Evolutionary conservation across 176 grass and related monocot genomes (phyloP).

Genomic region (Miscanthus lutarioriparius): DNA sequence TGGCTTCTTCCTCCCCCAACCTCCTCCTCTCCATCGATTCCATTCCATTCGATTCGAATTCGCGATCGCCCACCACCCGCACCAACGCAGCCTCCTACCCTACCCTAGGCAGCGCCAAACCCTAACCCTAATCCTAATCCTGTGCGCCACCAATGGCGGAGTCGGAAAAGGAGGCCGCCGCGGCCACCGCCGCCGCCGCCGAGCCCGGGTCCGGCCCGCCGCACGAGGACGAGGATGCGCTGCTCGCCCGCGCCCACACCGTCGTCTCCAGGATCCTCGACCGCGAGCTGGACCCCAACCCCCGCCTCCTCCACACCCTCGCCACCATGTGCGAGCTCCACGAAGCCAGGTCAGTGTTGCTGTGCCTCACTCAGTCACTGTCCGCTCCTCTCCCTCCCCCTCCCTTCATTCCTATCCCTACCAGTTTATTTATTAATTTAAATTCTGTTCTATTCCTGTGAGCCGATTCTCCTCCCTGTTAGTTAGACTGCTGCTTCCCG

Average conservation of each 20-base stretch:
- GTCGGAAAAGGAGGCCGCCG: not conserved
- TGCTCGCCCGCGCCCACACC: constrained; percentile 59
- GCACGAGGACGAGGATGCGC: constrained; percentile 49
- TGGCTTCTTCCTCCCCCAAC: not conserved
- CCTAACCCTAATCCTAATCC: constrained; percentile 36
- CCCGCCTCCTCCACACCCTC: constrained; percentile 82
- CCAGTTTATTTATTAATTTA: not conserved
- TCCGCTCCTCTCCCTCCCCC: no score
- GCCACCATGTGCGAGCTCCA: constrained; percentile 83
- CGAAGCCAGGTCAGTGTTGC: constrained; percentile 52
- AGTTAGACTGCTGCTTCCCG: no score
- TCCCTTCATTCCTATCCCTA: not conserved
- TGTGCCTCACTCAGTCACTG: no score
- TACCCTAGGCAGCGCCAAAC: not conserved
- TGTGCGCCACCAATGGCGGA: constrained; percentile 8
- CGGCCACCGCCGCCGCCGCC: not conserved
- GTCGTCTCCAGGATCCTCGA: constrained; percentile 60
- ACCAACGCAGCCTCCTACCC: not conserved
- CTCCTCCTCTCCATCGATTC: no score
- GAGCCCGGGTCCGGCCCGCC: not conserved
- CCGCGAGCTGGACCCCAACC: constrained; percentile 65
- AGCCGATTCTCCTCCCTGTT: not conserved
- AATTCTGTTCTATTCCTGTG: not conserved
- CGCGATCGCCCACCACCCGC: not conserved
- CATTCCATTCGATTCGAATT: not conserved